Evolutionary conservation across 2,329 filamentous ascomycete species (phyloP).

Genomic region (Blastomyces emzantsi): DNA sequence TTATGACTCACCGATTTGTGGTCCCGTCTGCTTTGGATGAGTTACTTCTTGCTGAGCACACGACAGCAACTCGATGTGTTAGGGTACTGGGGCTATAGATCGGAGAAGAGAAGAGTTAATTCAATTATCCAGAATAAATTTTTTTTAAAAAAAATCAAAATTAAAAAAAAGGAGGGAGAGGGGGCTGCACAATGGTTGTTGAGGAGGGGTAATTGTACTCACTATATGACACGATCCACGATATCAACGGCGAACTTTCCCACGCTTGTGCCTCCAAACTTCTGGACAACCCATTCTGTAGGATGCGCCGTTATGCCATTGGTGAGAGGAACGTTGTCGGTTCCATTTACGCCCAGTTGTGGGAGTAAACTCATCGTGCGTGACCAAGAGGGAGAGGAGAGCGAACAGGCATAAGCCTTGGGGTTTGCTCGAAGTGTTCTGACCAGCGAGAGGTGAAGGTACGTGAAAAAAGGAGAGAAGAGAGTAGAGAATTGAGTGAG

Average conservation of each 20-base stretch:
- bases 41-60: constrained; percentile 91
- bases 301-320: constrained; percentile 18
- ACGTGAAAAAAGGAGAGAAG: not conserved
- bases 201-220: constrained; percentile 33
- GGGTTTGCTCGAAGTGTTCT: not conserved
- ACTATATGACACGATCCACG: constrained; percentile 61
- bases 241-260: constrained; percentile 83
- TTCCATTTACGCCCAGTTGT: constrained; percentile 14
- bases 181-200: not conserved
- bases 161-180: constrained; percentile 4
- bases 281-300: constrained; percentile 71
- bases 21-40: constrained; percentile 92
- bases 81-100: constrained; percentile 49
- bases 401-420: constrained; percentile 7
- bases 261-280: constrained; percentile 91
- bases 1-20: constrained; percentile 72
- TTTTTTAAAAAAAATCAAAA: not conserved
- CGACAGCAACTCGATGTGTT: constrained; percentile 71
- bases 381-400: not conserved
- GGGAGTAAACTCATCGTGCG: constrained; percentile 14
- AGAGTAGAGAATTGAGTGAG: not conserved
- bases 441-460: not conserved
- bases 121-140: not conserved
- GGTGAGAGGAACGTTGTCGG: constrained; percentile 16
- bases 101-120: constrained; percentile 3